Base-by-base conservation (phyloP, 2,329 filamentous ascomycete genomes). In the Cercospora sp. region DNA sequence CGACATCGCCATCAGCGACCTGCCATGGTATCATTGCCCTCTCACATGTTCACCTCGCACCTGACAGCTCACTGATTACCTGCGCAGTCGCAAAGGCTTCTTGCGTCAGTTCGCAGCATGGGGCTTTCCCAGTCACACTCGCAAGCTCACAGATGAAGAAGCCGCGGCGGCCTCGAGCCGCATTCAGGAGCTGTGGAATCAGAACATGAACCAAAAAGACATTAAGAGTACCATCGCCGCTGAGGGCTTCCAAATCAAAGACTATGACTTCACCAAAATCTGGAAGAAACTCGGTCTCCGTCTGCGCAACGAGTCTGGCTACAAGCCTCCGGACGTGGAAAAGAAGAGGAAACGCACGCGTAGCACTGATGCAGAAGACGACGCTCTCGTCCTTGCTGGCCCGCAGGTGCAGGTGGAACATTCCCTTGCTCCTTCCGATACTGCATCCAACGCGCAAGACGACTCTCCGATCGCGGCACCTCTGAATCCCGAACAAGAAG, bases 161-260 rank as follows among this genome's bases (percentile, higher is more conserved):
- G 90, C 93, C 76, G 82, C 84, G 13, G 82, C 82, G 26, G 85
- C 94, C 7, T 87, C 91, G 48, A 85, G 85, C 18, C 87, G 92
- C 31, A 85, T 94, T 69, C 89, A 88, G 75, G 87, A 94, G 79
- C 83, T 95, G 74, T 95, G 92, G 92, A 89, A 92, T 77, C 84
- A 82, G 73, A 95, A 94, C 75, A 84, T 88, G 13, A 85, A 83
- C 18, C 91, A 93, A 78, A 86, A 86, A 68, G 89, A 93, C 72
- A 95, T 95, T 87, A 82, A 93, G 65, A 83, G 85, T 28, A 86
- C 87, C 30, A 82, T 95, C 67, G 88, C 87, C 71, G 85, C 88
- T 20, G 91, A 94, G 76, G 92, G 92, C 13, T 93, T 89, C 74
- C 83, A 89, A 26, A 89, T 94, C 75, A 91, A 89, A 72, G 85